Base-by-base conservation (phyloP, 352 stramenopile genomes). In the Phytophthora hibernalis region DNA sequence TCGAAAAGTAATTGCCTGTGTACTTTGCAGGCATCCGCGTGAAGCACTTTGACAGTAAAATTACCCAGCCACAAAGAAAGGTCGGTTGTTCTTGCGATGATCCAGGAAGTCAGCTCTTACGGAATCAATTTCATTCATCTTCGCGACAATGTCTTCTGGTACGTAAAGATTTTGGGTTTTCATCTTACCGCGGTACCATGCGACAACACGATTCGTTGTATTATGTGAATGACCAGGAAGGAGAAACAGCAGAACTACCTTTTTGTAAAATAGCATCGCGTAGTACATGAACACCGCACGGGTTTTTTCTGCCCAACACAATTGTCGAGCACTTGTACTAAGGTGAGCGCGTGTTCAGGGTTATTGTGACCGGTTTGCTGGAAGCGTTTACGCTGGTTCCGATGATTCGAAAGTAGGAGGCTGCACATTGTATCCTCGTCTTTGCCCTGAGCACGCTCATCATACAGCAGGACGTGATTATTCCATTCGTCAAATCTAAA, bases 221-320 rank as follows among this genome's bases (percentile, higher is more conserved):
- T 65, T 57, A 9, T 57, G 57, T 5, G 35, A 57, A 42, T 65
- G 47, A 0, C 57, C 57, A 1, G 37, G 57, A 24, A 64, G 31
- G 15, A 56, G 24, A 43, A 43, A 64, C 1, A 64, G 16, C 8
- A 63, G n/a, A 2, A 55, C 35, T 12, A 64, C 55, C 20, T 50
- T 43, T 24, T 47, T 65, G 57, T 53, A 65, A 6, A 52, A 56
- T 1, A 65, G 13, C 57, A 65, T 65, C 2, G 57, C 57, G 37
- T 53, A 65, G 21, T 53, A 65, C 35, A 52, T 57, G 28, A 65
- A 53, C 11, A 57, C 57, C 2, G 18, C 3, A 2, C 57, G 57
- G 57, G 57, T 20, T 65, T 65, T 24, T 65, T 56, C 24, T 65
- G 37, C 0, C 57, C 57, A 35, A 65, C 57, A 13, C 57, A 65